Conservation (phyloP, 2,329 filamentous ascomycete genomes). For the Tympanopsis confertula region DNA sequence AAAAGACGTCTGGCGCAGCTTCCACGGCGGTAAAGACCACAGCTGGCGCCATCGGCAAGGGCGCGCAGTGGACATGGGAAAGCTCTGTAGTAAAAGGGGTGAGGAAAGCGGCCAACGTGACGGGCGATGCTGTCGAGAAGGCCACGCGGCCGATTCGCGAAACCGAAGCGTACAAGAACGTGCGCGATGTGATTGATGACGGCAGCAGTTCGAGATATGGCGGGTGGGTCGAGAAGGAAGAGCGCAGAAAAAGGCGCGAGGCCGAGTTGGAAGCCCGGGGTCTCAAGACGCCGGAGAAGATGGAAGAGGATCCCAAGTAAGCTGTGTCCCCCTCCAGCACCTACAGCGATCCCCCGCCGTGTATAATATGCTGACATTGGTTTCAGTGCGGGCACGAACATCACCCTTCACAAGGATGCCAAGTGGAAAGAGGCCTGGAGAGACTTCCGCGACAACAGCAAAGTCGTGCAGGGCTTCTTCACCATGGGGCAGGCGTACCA, state of each 20-base stretch:
- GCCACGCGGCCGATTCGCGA: conserved; percentile 88
- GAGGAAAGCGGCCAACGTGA: conserved; percentile 72
- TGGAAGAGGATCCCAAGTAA: conserved; percentile 81
- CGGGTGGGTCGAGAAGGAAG: conserved; percentile 96
- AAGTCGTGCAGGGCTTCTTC: conserved; percentile 79
- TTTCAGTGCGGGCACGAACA: conserved; percentile 75
- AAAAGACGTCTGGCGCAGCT: conserved; percentile 76
- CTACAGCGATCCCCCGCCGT: not conserved
- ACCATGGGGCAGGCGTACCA: conserved; percentile 78
- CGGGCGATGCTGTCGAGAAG: conserved; percentile 80
- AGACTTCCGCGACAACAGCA: conserved; percentile 83
- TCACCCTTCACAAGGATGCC: conserved; percentile 92
- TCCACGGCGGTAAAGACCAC: conserved; percentile 75
- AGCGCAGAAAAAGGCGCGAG: conserved; percentile 57
- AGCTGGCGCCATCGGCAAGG: conserved; percentile 75
- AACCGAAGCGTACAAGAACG: conserved; percentile 86
- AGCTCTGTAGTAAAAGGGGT: conserved; percentile 86
- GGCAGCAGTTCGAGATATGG: conserved; percentile 92
- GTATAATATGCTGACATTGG: not conserved
- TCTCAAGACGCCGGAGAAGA: conserved; percentile 34
- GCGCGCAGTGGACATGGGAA: conserved; percentile 95
- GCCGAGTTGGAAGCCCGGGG: conserved; percentile 17
- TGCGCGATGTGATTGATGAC: conserved; percentile 94
- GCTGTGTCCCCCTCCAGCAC: conserved; percentile 19
- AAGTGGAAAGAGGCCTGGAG: conserved; percentile 98